Evolutionary conservation across 352 stramenopile species (phyloP).

Genomic region (Globisporangium ultimum): DNA sequence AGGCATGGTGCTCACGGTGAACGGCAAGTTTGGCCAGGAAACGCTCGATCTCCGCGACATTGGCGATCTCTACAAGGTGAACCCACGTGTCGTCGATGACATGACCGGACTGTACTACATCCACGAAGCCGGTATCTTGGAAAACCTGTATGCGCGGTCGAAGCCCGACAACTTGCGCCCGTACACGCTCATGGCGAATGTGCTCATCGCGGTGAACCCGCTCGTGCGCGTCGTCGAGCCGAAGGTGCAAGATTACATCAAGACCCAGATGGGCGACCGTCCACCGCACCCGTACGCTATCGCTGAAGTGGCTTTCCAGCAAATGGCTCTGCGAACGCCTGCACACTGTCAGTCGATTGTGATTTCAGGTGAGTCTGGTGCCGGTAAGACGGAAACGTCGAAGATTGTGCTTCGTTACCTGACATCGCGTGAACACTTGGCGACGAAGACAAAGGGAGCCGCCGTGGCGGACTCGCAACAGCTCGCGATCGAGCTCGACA

Average conservation of each 20-base stretch:
- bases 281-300: conserved; percentile 81
- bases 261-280: conserved; percentile 85
- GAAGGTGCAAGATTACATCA: conserved; percentile 86
- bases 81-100: conserved; percentile 83
- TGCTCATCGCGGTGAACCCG: conserved; percentile 85
- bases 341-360: conserved; percentile 87
- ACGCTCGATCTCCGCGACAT: conserved; percentile 78
- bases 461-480: conserved; percentile 36
- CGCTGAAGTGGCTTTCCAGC: conserved; percentile 86
- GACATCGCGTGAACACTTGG: conserved; percentile 73
- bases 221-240: conserved; percentile 78
- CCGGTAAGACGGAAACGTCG: conserved; percentile 86
- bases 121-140: conserved; percentile 82
- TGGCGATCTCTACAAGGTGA: conserved; percentile 83
- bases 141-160: conserved; percentile 75
- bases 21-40: conserved; percentile 70
- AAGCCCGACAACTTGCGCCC: conserved; percentile 71
- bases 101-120: conserved; percentile 89
- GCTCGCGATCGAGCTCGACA: conserved; percentile 78
- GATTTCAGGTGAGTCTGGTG: conserved; percentile 83
- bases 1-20: conserved; percentile 62
- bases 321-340: conserved; percentile 79
- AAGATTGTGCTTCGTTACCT: conserved; percentile 90
- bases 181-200: conserved; percentile 89
- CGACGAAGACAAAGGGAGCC: conserved; percentile 32